Evolutionary conservation across 306 rosid species (phyloP), one percentile per base, ranked within the genome.

Genomic region (Echinosophora koreensis): DNA sequence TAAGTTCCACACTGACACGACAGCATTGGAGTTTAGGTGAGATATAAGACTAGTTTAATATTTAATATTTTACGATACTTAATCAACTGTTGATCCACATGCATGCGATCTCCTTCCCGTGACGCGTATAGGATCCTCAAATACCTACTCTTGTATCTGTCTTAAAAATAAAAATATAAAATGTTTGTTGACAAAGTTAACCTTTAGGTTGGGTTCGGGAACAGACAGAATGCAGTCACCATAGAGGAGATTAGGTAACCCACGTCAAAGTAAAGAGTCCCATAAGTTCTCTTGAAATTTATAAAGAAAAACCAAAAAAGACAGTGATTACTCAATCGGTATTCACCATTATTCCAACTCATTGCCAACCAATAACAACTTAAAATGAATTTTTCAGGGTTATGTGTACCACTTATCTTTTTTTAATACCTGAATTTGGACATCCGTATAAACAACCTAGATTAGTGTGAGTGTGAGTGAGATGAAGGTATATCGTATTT

Each of bases 71-170:
- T 22, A 22, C 22, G 22, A 22, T 0, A 66, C 22, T 16, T 8
- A 4, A 44, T 37, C 47, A 65, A 67, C 81, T 69, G 83, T 55
- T 22, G 58, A 68, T 8, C 22, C 86, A 77, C 70, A 75, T 80
- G 88, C 66, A 66, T 38, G 39, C 10, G 64, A 63, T 55, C 76
- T 55, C 76, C 69, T 50, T 63, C 17, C 16, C 64, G 52, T 84
- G 62, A 69, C 64, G 51, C 15, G 3, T 60, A 35, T 42, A 27
- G 63, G 71, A 78, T 64, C 86, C 69, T 69, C 22, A 54, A 35
- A 72, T n/a, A 75, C 88, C 90, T 81, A 84, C 77, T 84, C 82
- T 71, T 84, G 91, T 84, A 85, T 51, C 58, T 37, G 28, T 66
- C 47, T 61, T 71, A 46, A 78, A 44, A 44, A 9, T 44, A 6